Evolutionary conservation across 176 grass and related monocot species (phyloP), one percentile per base, ranked within the genome.

Genomic region (Phoenix roebelenii): DNA sequence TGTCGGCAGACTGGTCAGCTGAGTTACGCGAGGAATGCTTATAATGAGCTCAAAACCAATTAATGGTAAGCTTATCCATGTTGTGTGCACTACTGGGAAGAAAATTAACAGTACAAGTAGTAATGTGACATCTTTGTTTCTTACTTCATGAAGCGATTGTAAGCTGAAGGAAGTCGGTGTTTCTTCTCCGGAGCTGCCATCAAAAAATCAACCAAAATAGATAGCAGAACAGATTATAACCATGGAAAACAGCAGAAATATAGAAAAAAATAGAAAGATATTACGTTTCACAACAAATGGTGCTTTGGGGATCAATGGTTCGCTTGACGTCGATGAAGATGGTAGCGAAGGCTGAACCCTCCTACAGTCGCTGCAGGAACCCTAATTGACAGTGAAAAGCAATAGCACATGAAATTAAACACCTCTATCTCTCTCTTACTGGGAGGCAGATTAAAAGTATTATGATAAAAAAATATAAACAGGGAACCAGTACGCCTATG

Each of bases 261-360:
- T 18, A 28, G 50, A 54, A 52, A 58, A 59, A 59, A 10, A 23
- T 59, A 52, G 7, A 55, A 22, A n/a, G 49, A 44, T 17, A 49
- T 81, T 89, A 95, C 90, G 90, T 72, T 95, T 95, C n/a, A 86
- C 83, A 76, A 95, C 86, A 66, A 89, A 89, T 35, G 82, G 77
- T 55, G 69, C 59, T 65, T 75, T 89, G 5, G 74, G 76, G 61
- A 55, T 82, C 32, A 59, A 55, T n/a, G 83, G 62, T 51, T 80
- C 90, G 54, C 65, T 73, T 15, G 71, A 79, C 63, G 74, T 69
- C 51, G 80, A 63, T 55, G 90, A 77, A 15, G 23, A 52, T 60
- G 84, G 57, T 49, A 67, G 66, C 56, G 82, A 68, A 10, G 86
- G 74, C 35, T 86, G 82, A 63, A 63, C 85, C 72, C 90, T 84